These are phyloP conservation scores for Penicillium waksmanii DNA, from an alignment of 495 filamentous ascomycete genomes.

Conservation along the genomic window DNA sequence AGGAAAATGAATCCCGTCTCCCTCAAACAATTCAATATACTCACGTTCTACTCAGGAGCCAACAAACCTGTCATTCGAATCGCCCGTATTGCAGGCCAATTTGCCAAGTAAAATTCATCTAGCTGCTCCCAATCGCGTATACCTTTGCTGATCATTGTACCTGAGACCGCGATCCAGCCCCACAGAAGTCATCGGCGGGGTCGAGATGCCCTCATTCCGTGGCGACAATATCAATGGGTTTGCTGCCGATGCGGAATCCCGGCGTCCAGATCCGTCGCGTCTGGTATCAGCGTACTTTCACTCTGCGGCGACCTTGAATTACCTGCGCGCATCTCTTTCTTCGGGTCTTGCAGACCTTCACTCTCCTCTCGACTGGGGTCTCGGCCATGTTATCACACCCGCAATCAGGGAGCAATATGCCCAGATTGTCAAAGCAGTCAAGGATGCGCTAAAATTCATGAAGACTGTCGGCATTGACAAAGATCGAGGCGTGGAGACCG, in stretches of 20 bases:
- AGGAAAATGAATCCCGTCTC: neutral
- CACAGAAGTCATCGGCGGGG: slow-evolving; percentile 79
- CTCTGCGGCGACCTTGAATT: slow-evolving; percentile 91
- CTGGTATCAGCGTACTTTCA: slow-evolving; percentile 94
- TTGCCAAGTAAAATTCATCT: slow-evolving; percentile 65
- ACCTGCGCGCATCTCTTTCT: slow-evolving; percentile 78
- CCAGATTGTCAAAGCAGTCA: slow-evolving; percentile 79
- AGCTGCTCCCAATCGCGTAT: neutral
- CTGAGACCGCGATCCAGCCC: slow-evolving; percentile 80
- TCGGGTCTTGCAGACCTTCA: slow-evolving; percentile 94
- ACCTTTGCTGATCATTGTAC: slow-evolving; percentile 14
- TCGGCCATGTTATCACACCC: slow-evolving; percentile 89
- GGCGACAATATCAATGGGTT: slow-evolving; percentile 97
- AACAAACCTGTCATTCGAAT: slow-evolving; percentile 95
- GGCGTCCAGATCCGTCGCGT: slow-evolving; percentile 78
- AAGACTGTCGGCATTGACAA: slow-evolving; percentile 90
- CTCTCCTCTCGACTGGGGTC: slow-evolving; percentile 89
- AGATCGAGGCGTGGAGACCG: slow-evolving; percentile 80
- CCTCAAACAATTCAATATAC: slow-evolving; percentile 3
- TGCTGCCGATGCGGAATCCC: slow-evolving; percentile 58
- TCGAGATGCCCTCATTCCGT: slow-evolving; percentile 83
- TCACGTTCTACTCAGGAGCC: slow-evolving; percentile 45
- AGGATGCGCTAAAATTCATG: slow-evolving; percentile 94
- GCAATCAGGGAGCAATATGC: slow-evolving; percentile 83
- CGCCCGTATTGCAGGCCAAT: slow-evolving; percentile 95